Evolutionary conservation across 169 alveolate species (phyloP), one percentile per base, ranked within the genome.

Genomic region (Plasmodium falciparum): DNA sequence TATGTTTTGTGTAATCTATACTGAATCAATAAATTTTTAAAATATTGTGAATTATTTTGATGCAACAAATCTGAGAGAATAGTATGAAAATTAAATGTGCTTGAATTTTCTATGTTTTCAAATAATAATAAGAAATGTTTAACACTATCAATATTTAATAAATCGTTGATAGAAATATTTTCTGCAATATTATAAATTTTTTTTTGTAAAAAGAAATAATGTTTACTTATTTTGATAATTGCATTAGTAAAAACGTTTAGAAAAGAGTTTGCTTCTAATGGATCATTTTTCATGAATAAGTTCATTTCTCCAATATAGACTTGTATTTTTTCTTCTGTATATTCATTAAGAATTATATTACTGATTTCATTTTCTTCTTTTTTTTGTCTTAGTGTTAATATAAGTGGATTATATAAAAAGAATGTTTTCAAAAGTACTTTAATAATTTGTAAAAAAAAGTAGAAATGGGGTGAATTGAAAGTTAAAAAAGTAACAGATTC

Each of bases 281-380:
- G 73, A 20, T 86, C 85, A 26, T 86, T 61, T 54, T 72, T 86
- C 59, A 63, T 43, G 56, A 86, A 86, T n/a, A 67, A 43, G 33
- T 73, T 70, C 92, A 86, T 86, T n/a, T 86, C 92, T n/a, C 92
- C 88, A 1, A 61, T 47, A 45, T 43, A 74, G 11, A 62, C 43
- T 12, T 71, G 50, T 26, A 71, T 50, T 6, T 50, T 15, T 9
- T 71, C 65, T 49, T 71, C 89, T 5, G 75, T 52, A 56, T 66
- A 49, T 12, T 65, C 78, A 20, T 12, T 61, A 15, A 65, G 13
- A 20, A 70, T 50, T 15, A 12, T 39, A 29, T 66, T 56, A 58
- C 20, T 33, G 7, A 33, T 24, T 13, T 26, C 20, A 17, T 50
- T 50, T 3, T 9, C 49, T 17, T 76, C 63, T 6, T 59, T 52